A percentile compares a stretch with the other conserved stretches of the same genome.
These are phyloP conservation scores for Sclerotinia glacialis DNA, from an alignment of 2,329 filamentous ascomycete genomes.

Conservation along the genomic window DNA sequence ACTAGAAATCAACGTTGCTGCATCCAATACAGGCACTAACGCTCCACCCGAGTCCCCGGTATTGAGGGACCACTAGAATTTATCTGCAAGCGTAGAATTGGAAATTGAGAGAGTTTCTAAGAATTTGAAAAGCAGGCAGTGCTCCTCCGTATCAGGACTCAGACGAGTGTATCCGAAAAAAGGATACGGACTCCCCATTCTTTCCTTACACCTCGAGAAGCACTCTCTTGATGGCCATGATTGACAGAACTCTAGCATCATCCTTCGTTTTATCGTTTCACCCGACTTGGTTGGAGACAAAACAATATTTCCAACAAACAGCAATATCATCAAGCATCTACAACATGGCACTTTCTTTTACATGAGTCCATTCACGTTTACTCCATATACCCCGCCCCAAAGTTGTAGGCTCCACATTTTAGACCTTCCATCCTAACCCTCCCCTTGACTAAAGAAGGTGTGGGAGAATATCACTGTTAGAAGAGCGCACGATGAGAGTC, in stretches of 20 bases:
- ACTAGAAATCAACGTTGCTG: neutral
- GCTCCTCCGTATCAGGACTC: neutral
- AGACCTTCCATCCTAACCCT: too few species aligned
- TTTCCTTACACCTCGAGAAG: neutral
- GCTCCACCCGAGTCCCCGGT: neutral
- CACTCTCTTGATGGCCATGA: neutral
- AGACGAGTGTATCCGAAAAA: neutral
- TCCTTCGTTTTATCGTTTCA: neutral
- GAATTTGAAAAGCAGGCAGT: neutral
- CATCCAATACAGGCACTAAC: neutral
- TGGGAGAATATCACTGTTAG: too few species aligned
- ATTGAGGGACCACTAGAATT: too few species aligned
- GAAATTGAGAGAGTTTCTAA: neutral
- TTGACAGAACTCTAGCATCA: neutral
- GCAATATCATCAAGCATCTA: too few species aligned
- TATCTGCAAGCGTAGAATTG: too few species aligned
- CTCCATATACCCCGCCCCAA: too few species aligned
- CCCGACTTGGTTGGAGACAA: neutral
- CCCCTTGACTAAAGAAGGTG: too few species aligned
- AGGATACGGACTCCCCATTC: neutral
- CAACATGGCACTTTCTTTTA: too few species aligned
- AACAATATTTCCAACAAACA: neutral
- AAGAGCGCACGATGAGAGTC: too few species aligned
- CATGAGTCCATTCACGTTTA: too few species aligned
- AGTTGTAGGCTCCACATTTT: too few species aligned